These are phyloP conservation scores for Suhomyces tanzawaensis DNA, from an alignment of 805 yeast genomes.

Conservation along the genomic window DNA sequence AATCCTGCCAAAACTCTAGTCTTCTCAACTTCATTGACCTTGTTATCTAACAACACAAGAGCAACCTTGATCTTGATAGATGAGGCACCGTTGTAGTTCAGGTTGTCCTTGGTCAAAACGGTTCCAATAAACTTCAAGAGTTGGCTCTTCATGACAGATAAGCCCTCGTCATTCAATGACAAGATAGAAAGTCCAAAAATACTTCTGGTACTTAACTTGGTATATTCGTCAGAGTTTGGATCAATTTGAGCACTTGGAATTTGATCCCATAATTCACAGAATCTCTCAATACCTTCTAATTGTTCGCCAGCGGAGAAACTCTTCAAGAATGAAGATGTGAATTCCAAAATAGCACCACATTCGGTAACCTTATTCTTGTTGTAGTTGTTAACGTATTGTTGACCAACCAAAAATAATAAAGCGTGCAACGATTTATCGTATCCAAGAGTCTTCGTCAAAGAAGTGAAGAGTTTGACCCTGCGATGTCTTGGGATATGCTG, in stretches of 20 bases:
- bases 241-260: conserved; percentile 45
- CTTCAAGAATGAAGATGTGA: conserved; percentile 65
- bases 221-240: conserved; percentile 34
- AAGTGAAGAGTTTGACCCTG: conserved; percentile 78
- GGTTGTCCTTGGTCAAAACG: conserved; percentile 33
- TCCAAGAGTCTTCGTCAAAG: conserved; percentile 75
- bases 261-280: conserved; percentile 49
- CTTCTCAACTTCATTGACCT: conserved; percentile 28
- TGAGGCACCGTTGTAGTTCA: conserved; percentile 17
- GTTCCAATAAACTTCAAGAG: conserved; percentile 58
- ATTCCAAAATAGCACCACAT: conserved; percentile 65
- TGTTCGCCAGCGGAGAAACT: conserved; percentile 69
- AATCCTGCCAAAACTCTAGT: conserved; percentile 31
- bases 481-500: conserved; percentile 96
- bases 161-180: conserved; percentile 47
- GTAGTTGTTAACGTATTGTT: conserved; percentile 56
- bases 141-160: conserved; percentile 46
- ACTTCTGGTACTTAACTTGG: conserved; percentile 48
- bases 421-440: conserved; percentile 63
- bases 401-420: conserved; percentile 75
- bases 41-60: conserved; percentile 46
- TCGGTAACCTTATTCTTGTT: conserved; percentile 62
- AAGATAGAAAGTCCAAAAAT: conserved; percentile 62
- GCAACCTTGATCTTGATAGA: conserved; percentile 53
- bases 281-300: conserved; percentile 51